A percentile compares a stretch with the other conserved stretches of the same genome.
These are phyloP conservation scores for Hippophae gyantsensis DNA, from an alignment of 306 rosid species.

Conservation along the genomic window DNA sequence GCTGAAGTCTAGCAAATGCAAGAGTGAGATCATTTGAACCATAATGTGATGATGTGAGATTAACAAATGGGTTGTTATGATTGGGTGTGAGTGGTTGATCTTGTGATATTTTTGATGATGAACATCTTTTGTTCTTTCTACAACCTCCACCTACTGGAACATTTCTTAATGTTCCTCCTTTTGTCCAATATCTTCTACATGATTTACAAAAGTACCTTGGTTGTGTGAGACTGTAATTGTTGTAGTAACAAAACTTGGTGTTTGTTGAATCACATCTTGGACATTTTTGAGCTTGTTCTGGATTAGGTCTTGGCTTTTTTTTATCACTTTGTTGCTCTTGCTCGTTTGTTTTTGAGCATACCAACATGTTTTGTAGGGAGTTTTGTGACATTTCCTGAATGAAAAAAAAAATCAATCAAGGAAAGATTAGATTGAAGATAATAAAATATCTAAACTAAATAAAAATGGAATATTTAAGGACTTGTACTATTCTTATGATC, in stretches of 20 bases:
- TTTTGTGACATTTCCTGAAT: constrained; percentile 67
- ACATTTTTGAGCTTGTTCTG: constrained; percentile 77
- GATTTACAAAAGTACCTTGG: constrained; percentile 97
- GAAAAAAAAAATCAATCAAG: neutral
- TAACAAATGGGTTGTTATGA: constrained; percentile 25
- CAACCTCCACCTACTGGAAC: constrained; percentile 99
- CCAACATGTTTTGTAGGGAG: constrained; percentile 73
- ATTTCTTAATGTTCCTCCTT: constrained; percentile 92
- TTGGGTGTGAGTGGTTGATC: constrained; percentile 50
- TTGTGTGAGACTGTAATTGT: constrained; percentile 88
- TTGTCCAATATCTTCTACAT: constrained; percentile 95
- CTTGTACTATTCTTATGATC: too few relatives aligned
- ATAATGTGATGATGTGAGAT: constrained; percentile 35
- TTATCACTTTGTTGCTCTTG: neutral
- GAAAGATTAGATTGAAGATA: neutral
- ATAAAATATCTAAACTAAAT: neutral
- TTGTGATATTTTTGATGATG: constrained; percentile 45
- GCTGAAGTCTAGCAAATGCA: constrained; percentile 70
- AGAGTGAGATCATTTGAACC: constrained; percentile 65
- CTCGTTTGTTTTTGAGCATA: constrained; percentile 46
- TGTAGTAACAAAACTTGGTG: constrained; percentile 98
- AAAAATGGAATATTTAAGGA: neutral
- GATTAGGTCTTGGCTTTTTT: constrained; percentile 59
- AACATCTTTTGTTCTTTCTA: constrained; percentile 80
- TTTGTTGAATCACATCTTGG: constrained; percentile 90